Evolutionary conservation across 192 early-diverging fungal genomes (phyloP).

Genomic region (Coemansia sp.): DNA sequence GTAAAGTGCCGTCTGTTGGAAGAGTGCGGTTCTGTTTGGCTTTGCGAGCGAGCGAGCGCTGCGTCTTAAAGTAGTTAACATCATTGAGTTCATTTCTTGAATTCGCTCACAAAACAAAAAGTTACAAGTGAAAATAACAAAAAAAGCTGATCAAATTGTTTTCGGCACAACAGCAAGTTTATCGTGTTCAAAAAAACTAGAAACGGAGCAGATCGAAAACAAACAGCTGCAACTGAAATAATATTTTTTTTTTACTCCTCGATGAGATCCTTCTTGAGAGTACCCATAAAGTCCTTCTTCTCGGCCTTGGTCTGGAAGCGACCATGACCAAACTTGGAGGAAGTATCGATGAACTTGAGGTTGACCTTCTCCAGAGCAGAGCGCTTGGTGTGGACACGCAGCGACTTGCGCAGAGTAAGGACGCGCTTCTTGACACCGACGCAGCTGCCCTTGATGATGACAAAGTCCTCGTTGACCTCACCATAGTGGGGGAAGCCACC

Average conservation of each 20-base stretch:
- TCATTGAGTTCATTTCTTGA: not conserved
- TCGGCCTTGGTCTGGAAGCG: constrained; percentile 98
- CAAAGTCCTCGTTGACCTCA: constrained; percentile 95
- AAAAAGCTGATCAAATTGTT: not conserved
- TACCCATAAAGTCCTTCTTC: constrained; percentile 91
- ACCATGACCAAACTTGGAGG: constrained; percentile 99
- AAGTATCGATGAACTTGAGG: constrained; percentile 99
- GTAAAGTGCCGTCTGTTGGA: constrained; percentile 2
- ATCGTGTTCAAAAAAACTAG: too few relatives aligned
- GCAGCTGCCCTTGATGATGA: constrained; percentile 98
- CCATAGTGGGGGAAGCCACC: constrained; percentile 99
- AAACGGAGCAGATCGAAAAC: not conserved
- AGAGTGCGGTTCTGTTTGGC: not conserved
- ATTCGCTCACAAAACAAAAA: not conserved
- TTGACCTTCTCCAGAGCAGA: constrained; percentile 92
- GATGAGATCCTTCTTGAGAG: constrained; percentile 78
- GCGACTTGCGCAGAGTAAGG: constrained; percentile 97
- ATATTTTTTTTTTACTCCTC: not conserved
- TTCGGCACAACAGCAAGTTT: too few relatives aligned
- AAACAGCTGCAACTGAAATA: not conserved
- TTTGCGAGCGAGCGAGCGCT: not conserved
- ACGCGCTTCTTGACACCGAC: constrained; percentile 97
- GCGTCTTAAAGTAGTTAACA: not conserved
- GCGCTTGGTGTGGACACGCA: constrained; percentile 94
- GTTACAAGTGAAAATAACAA: not conserved